Percentiles rank a stretch among this genome's conserved stretches.
These are phyloP conservation scores for Orobanche coerulescens DNA, from an alignment of 257 asterid genomes.

Conservation along the genomic window DNA sequence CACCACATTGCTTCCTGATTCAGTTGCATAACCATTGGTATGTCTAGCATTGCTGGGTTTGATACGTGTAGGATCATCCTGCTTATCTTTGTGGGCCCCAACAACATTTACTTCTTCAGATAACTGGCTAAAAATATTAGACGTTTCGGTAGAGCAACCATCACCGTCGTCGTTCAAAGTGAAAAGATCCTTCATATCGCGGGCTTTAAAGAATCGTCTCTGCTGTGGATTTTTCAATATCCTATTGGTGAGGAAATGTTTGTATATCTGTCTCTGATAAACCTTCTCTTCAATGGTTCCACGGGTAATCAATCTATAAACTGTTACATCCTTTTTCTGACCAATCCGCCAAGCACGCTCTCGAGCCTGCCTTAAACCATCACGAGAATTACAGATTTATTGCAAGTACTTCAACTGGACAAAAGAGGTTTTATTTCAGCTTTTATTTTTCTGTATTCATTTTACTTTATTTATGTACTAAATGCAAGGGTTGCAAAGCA, in stretches of 20 bases:
- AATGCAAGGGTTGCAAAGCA: background rate
- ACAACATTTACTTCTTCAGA: constrained; percentile 57
- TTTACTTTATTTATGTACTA: background rate
- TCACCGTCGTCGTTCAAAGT: constrained; percentile 67
- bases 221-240: constrained; percentile 94
- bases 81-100: constrained; percentile 40
- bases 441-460: background rate
- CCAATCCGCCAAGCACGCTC: constrained; percentile 99
- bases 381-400: constrained; percentile 16
- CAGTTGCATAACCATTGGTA: constrained; percentile 28
- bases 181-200: constrained; percentile 97
- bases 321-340: constrained; percentile 79
- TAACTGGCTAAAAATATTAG: constrained; percentile 72
- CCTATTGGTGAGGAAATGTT: constrained; percentile 91
- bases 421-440: constrained; percentile 11
- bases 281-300: constrained; percentile 99
- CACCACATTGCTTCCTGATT: constrained; percentile 26
- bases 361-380: constrained; percentile 63
- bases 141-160: constrained; percentile 77
- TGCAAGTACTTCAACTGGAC: constrained; percentile 12
- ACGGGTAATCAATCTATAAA: constrained; percentile 88
- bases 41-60: constrained; percentile 21
- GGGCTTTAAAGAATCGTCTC: constrained; percentile 90
- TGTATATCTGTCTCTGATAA: constrained; percentile 94
- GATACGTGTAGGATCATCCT: constrained; percentile 23